These are phyloP conservation scores for Arthroderma uncinatum DNA, from an alignment of 2,329 filamentous ascomycete genomes.

Conservation along the genomic window DNA sequence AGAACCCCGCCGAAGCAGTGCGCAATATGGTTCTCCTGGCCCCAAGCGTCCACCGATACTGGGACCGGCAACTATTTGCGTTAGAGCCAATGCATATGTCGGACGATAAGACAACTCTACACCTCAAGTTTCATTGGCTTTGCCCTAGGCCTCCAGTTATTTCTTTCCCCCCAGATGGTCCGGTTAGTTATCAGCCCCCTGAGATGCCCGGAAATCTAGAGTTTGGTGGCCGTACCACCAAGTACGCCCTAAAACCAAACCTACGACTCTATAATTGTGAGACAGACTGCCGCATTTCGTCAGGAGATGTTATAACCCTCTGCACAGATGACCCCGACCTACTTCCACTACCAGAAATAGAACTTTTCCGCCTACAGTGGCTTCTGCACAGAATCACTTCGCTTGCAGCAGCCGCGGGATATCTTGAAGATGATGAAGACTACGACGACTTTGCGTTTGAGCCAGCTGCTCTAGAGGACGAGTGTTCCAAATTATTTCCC, in stretches of 20 bases:
- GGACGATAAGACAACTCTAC: background rate
- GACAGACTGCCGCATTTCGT: background rate
- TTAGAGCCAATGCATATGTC: background rate
- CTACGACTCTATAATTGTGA: background rate
- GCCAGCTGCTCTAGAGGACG: too few relatives aligned
- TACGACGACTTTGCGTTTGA: background rate
- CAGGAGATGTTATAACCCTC: slow-evolving; percentile 6
- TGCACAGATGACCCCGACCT: slow-evolving; percentile 1
- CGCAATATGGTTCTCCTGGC: slow-evolving; percentile 2
- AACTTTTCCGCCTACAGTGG: slow-evolving; percentile 6
- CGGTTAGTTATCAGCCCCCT: background rate
- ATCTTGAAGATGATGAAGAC: background rate
- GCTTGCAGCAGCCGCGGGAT: background rate
- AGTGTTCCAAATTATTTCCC: too few relatives aligned
- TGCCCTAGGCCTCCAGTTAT: background rate
- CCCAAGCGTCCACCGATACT: slow-evolving; percentile 4
- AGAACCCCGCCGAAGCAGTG: background rate
- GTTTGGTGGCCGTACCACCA: background rate
- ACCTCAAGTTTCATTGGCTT: slow-evolving; percentile 2
- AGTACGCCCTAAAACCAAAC: background rate
- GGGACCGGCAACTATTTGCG: slow-evolving; percentile 5
- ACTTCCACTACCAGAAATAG: slow-evolving; percentile 1
- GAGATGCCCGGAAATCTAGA: background rate
- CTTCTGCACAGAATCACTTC: slow-evolving; percentile 2
- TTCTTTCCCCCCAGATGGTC: background rate